A percentile compares a stretch with the other conserved stretches of the same genome.
Conservation (phyloP, 768 basidiomycete species). For the Pleurotus platypus region DNA sequence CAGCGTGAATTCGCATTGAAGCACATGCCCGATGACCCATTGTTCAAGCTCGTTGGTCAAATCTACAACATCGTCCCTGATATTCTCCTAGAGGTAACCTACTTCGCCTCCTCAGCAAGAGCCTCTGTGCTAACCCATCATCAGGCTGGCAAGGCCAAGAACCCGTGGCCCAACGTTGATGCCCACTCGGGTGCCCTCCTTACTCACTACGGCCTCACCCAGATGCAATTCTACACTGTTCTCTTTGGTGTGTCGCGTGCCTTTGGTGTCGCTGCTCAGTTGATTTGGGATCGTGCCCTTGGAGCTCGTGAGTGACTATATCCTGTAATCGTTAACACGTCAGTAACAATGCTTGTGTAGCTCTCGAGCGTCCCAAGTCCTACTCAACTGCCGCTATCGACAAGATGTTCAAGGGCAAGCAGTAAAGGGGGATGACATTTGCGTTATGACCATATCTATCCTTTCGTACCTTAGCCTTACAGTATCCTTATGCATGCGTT, state of each 20-base stretch:
- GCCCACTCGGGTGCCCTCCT: slow-evolving; percentile 92
- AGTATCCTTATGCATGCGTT: no score
- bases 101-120: background rate
- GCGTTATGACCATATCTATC: background rate
- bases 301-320: slow-evolving; percentile 71
- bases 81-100: slow-evolving; percentile 74
- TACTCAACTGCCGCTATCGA: slow-evolving; percentile 80
- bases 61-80: slow-evolving; percentile 86
- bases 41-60: slow-evolving; percentile 93
- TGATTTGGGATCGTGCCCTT: slow-evolving; percentile 92
- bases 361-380: slow-evolving; percentile 89
- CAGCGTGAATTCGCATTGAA: slow-evolving; percentile 88
- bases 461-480: background rate
- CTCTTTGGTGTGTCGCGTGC: slow-evolving; percentile 96
- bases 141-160: slow-evolving; percentile 88
- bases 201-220: slow-evolving; percentile 79
- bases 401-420: slow-evolving; percentile 70
- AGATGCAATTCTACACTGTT: slow-evolving; percentile 98
- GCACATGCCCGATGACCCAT: slow-evolving; percentile 79
- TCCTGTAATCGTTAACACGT: no score
- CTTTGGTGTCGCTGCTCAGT: slow-evolving; percentile 83
- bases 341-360: slow-evolving; percentile 25
- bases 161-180: slow-evolving; percentile 97
- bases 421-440: slow-evolving; percentile 11
- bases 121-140: slow-evolving; percentile 4